Base-by-base conservation (phyloP, 2,329 filamentous ascomycete genomes). In the Fusarium humuli region DNA sequence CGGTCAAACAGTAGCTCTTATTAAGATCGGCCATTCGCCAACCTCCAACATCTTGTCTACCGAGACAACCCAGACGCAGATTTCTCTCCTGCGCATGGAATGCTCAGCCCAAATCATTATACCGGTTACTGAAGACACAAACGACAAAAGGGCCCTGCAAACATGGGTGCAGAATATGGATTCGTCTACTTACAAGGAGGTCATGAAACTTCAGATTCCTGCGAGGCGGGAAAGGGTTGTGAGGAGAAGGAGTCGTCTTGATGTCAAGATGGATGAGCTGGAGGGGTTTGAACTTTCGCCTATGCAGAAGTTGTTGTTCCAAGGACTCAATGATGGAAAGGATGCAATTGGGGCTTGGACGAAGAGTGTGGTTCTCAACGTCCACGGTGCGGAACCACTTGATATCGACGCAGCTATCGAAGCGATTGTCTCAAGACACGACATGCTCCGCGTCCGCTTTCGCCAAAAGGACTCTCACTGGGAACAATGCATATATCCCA, bases 91-190 rank as follows among this genome's bases (percentile, higher is more conserved):
- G 34, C 81, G 82, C 22, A 79, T 79, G 18, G 79, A 80, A 62
- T 80, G 54, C 78, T 14, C 76, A 77, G 12, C 82, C 3, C 80
- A 81, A 53, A 77, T 85, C 11, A 87, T 85, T 84, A 79, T 87
- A 20, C 79, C 83, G 6, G 73, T 87, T 55, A 79, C 82, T 12
- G 16, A 25, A 49, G 81, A 16, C 76, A 75, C 13, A n/a, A 22
- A 7, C 14, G 81, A 50, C 79, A 86, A 70, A 77, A 79, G 84
- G 32, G 80, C 79, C 59, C 70, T 87, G 45, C 84, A 85, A 61
- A 86, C 83, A 6, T 87, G 86, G 86, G 82, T 83, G 27, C 85
- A 87, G 75, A 87, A 87, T 66, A 81, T 84, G 48, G 84, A 84
- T 63, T 81, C 85, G 55, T 79, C 82, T 29, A 67, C 80, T 25